phyloP scores from a whole-genome alignment of 192 early-diverging fungal species.

The Obelidium mucronatum region DNA sequence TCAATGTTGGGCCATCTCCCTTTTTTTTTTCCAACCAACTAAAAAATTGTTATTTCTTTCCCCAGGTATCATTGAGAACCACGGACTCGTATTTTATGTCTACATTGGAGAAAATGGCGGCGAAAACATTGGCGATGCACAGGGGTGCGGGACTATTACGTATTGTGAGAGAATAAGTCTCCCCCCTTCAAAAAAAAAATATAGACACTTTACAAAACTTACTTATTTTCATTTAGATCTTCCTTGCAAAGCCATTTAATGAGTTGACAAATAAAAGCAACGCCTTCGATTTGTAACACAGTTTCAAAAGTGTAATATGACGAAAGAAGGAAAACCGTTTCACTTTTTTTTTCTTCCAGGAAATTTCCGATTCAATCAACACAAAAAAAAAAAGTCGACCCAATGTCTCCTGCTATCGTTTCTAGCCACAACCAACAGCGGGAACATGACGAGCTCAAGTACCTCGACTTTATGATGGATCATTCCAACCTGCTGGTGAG shows the following conservation, averaged over 20 bases:
- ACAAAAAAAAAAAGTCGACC: background rate
- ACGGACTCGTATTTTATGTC: slow-evolving; percentile 40
- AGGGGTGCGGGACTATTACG: slow-evolving; percentile 31
- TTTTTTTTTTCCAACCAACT: too few species aligned
- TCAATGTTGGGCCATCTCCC: too few species aligned
- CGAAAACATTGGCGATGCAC: slow-evolving; percentile 22
- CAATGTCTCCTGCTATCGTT: slow-evolving; percentile 2
- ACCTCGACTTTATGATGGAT: slow-evolving; percentile 23
- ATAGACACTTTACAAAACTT: too few species aligned
- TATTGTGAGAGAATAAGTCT: slow-evolving; percentile 19
- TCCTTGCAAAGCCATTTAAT: too few species aligned
- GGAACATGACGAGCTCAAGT: background rate
- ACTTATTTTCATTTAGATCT: too few species aligned
- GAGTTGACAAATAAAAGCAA: background rate
- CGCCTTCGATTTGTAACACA: background rate
- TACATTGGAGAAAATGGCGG: slow-evolving; percentile 35
- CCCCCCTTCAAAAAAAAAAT: too few species aligned
- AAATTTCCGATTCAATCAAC: background rate
- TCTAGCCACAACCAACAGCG: background rate
- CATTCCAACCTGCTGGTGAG: slow-evolving; percentile 25
- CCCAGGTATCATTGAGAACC: slow-evolving; percentile 43
- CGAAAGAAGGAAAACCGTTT: too few species aligned
- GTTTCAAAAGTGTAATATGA: background rate
- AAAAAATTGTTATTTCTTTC: too few species aligned
- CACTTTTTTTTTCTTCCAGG: background rate